Evolutionary conservation across 495 filamentous ascomycete species (phyloP), one percentile per base, ranked within the genome.

Genomic region (Penicillium cataractarum): DNA sequence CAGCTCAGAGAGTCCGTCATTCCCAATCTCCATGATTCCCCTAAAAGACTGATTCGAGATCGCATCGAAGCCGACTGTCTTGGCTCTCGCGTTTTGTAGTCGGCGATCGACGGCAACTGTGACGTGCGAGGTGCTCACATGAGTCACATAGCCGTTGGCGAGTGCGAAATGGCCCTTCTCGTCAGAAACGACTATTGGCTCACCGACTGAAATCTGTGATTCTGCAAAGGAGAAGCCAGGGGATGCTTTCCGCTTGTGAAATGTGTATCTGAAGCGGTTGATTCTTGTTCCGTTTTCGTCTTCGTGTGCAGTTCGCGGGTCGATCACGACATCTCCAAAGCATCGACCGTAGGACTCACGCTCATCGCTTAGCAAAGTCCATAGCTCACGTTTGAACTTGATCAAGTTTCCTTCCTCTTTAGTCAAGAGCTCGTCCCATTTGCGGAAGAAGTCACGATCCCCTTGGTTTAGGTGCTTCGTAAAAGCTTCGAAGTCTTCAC

Each of bases 121-220:
- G 59, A 99, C 92, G 48, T 85, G 83, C 19, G 84, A 82, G 65
- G 86, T 90, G 59, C 83, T 82, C 57, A 94, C 86, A 42, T 91
- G 83, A 0, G 89, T 88, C 7, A 97, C 90, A 71, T 90, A 99
- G 13, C 95, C 95, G 63, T 96, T 90, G 6, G 92, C 92, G 15
- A 99, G 84, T 6, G 94, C 94, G 77, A 93, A 97, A 71, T 99
- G 95, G 0, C 93, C 95, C 58, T 90, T 84, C 70, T 99, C 95
- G 61, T 97, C 95, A 1, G 95, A 98, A n/a, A 99, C 83, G 31
- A 99, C 94, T 48, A 97, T 89, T 1, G 95, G 94, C 69, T 99
- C 95, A 35, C 94, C 93, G 26, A 90, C 80, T 3, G 81, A 86
- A n/a, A 99, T 84, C 68, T 97, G 93, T 1, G 94, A 97, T 65